Evolutionary conservation across 2,329 filamentous ascomycete species (phyloP), one percentile per base, ranked within the genome.

Genomic region (Colletotrichum spaethianum): DNA sequence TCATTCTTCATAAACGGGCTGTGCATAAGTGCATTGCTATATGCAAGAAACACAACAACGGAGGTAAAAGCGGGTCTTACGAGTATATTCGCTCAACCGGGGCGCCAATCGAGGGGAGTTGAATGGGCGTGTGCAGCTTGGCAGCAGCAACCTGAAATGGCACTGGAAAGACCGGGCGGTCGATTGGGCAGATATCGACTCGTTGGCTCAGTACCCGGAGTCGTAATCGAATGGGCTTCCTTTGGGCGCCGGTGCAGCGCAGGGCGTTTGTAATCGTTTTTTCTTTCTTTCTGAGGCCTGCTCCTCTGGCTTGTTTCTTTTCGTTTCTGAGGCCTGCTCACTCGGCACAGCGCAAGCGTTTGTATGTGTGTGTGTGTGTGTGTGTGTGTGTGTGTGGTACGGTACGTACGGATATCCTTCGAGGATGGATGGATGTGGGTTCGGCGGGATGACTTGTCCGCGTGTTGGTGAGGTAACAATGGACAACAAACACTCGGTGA

Each of bases 261-360:
- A 16, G 57, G 12, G 42, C 26, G 46, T 64, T 53, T 60, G 53
- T 53, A 68, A 63, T 72, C 28, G 26, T n/a, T n/a, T 40, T 38
- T 23, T 36, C 40, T 61, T 50, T 57, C 48, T 26, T 63, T 59
- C 36, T 55, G 69, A 72, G 65, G 69, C 69, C 65, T 72, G 69
- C 69, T 72, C 46, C 33, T 65, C 46, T 46, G 11, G n/a, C 23
- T 20, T 55, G n/a, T 36, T 44, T 33, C 8, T 33, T 33, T 33
- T 33, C 4, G 31, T 33, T 33, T 8, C 33, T 11, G 33, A 36
- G 33, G 33, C 33, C 33, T 8, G 33, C 33, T 36, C 33, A 8
- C 33, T 36, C 33, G 1, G 31, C 31, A 33, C 31, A 23, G 52
- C 40, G 52, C 28, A 69, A 60, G 56, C 36, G 36, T n/a, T n/a